Evolutionary conservation across 2,329 filamentous ascomycete genomes (phyloP).

Genomic region (Colletotrichum sp.): DNA sequence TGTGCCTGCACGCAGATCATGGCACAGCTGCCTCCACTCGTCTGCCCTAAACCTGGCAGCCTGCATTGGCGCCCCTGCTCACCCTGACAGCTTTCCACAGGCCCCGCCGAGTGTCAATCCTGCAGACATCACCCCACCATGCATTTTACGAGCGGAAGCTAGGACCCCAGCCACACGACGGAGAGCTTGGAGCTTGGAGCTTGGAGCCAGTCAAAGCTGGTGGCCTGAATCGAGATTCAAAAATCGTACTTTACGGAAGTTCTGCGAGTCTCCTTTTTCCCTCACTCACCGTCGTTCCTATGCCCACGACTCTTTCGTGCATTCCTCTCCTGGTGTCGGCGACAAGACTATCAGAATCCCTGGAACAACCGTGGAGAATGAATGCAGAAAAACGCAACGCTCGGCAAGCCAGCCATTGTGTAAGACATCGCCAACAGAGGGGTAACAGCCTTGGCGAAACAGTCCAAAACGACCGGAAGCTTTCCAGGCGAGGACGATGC

Average conservation of each 20-base stretch:
- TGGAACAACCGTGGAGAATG: not conserved
- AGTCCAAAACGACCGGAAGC: not conserved
- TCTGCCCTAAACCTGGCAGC: not conserved
- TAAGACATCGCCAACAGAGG: not conserved
- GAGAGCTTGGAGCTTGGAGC: not conserved
- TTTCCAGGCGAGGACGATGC: not conserved
- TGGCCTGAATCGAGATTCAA: not conserved
- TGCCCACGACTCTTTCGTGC: not conserved
- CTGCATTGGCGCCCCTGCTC: not conserved
- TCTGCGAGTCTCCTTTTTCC: not conserved
- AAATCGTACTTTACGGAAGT: not conserved
- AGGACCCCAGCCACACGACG: slow-evolving; percentile 4
- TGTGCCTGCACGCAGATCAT: slow-evolving; percentile 4
- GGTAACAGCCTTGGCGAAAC: not conserved
- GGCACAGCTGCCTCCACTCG: not conserved
- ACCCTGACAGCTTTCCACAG: not conserved
- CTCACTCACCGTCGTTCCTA: not conserved
- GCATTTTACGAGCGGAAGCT: not conserved
- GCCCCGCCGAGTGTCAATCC: slow-evolving; percentile 17
- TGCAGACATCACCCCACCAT: slow-evolving; percentile 21
- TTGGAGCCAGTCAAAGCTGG: not conserved
- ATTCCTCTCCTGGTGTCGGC: not conserved
- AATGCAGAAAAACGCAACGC: not conserved
- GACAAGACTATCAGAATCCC: not conserved
- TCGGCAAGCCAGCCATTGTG: not conserved